These are phyloP conservation scores for Colletotrichum agaves DNA, from an alignment of 2,329 filamentous ascomycete species.

Conservation along the genomic window DNA sequence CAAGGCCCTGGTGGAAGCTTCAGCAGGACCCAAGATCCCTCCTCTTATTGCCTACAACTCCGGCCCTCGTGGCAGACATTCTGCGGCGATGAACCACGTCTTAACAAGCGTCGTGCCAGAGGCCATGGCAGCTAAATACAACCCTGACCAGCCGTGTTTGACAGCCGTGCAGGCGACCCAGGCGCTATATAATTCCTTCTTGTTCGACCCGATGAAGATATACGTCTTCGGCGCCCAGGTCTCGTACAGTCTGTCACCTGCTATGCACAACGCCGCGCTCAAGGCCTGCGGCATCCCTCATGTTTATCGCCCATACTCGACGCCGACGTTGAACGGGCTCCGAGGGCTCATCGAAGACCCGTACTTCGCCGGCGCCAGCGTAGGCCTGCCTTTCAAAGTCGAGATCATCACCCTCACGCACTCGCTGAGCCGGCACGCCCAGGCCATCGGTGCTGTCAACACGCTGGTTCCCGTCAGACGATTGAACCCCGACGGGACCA, in stretches of 20 bases:
- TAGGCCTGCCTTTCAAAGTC: conserved; percentile 80
- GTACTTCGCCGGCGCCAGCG: conserved; percentile 76
- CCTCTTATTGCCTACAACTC: conserved; percentile 74
- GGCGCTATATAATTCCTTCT: conserved; percentile 73
- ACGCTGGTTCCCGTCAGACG: conserved; percentile 78
- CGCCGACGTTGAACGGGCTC: conserved; percentile 70
- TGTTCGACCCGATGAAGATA: conserved; percentile 76
- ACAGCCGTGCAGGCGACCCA: conserved; percentile 72
- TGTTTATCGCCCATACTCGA: conserved; percentile 72
- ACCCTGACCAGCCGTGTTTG: conserved; percentile 47
- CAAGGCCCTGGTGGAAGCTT: conserved; percentile 57
- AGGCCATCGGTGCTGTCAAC: conserved; percentile 80
- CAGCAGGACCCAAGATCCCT: conserved; percentile 58
- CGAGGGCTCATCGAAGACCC: conserved; percentile 71
- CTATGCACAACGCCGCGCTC: conserved; percentile 81
- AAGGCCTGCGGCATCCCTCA: conserved; percentile 76
- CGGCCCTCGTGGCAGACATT: conserved; percentile 70
- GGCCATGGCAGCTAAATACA: conserved; percentile 42
- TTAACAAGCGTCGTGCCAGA: conserved; percentile 70
- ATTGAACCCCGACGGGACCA: conserved; percentile 64
- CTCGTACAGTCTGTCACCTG: conserved; percentile 78
- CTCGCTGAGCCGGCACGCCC: conserved; percentile 77
- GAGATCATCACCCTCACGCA: conserved; percentile 76
- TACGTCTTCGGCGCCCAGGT: conserved; percentile 81
- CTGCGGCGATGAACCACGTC: conserved; percentile 73